Percentiles rank a stretch among this genome's conserved stretches.
phyloP scores from a whole-genome alignment of 202 grass and related monocot genomes.

The Panicum hallii region DNA sequence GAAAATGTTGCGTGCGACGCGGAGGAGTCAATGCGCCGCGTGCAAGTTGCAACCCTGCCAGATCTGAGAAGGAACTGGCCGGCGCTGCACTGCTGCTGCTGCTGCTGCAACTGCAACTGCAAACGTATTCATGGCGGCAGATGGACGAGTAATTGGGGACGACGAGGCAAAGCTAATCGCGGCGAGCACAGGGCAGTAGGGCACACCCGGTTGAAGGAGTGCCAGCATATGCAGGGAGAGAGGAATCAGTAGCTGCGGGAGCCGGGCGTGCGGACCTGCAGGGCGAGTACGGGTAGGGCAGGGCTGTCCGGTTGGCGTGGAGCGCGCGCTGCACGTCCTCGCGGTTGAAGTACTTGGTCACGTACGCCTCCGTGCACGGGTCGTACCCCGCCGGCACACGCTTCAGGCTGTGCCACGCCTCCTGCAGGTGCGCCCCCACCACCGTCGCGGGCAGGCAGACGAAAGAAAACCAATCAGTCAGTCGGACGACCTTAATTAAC shows the following conservation, averaged over 20 bases:
- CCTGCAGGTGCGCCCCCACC: background rate
- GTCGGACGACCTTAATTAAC: no score
- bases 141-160: background rate
- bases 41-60: slow-evolving; percentile 7
- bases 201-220: slow-evolving; percentile 10
- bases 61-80: slow-evolving; percentile 15
- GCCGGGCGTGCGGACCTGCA: slow-evolving; percentile 63
- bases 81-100: background rate
- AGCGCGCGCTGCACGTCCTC: slow-evolving; percentile 76
- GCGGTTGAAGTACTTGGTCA: slow-evolving; percentile 78
- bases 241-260: no score
- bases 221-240: background rate
- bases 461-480: background rate
- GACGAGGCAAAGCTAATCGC: background rate
- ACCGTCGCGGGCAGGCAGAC: background rate
- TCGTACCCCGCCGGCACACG: slow-evolving; percentile 82
- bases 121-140: background rate
- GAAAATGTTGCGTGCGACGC: background rate
- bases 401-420: slow-evolving; percentile 65
- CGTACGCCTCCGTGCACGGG: slow-evolving; percentile 95
- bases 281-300: slow-evolving; percentile 73
- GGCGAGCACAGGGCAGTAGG: background rate
- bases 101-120: background rate
- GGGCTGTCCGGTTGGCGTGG: slow-evolving; percentile 73
- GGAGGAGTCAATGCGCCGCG: slow-evolving; percentile 32